A percentile compares a stretch with the other conserved stretches of the same genome.
Evolutionary conservation across 345 rosid genomes (phyloP).

Genomic region (Erodium maritimum): DNA sequence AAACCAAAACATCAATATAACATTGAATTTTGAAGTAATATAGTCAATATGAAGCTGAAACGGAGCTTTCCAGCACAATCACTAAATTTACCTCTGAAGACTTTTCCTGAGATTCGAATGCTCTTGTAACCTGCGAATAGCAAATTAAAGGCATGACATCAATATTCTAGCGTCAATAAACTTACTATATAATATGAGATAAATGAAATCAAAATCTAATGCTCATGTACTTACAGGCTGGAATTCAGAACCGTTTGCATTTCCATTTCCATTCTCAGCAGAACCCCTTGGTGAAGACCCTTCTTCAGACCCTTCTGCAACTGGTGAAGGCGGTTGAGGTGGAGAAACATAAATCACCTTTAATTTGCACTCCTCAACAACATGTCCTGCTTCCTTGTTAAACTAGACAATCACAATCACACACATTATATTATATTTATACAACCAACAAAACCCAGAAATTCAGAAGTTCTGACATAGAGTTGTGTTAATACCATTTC

Average conservation of each 20-base stretch:
- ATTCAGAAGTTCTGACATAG: too few relatives aligned
- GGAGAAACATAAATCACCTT: conserved; percentile 62
- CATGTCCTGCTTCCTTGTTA: conserved; percentile 60
- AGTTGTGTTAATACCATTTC: conserved; percentile 39
- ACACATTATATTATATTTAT: neutral
- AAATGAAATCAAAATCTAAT: neutral
- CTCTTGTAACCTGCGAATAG: too few relatives aligned
- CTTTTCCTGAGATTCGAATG: too few relatives aligned
- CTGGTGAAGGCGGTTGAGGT: conserved; percentile 69
- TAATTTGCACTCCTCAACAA: conserved; percentile 69
- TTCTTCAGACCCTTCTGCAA: conserved; percentile 67
- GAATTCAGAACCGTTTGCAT: conserved; percentile 37
- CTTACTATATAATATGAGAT: too few relatives aligned
- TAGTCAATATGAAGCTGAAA: too few relatives aligned
- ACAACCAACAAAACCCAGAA: too few relatives aligned
- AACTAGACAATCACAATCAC: conserved; percentile 30
- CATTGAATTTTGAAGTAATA: too few relatives aligned
- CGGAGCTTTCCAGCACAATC: too few relatives aligned
- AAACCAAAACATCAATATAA: too few relatives aligned
- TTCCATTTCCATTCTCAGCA: conserved; percentile 47
- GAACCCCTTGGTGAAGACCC: conserved; percentile 68
- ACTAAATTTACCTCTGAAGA: too few relatives aligned
- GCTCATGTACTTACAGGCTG: conserved; percentile 28
- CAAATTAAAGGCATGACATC: too few relatives aligned
- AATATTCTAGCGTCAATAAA: too few relatives aligned